A percentile compares a stretch with the other conserved stretches of the same genome.
Conservation (phyloP, 768 basidiomycete species). For the Mycena indigotica region DNA sequence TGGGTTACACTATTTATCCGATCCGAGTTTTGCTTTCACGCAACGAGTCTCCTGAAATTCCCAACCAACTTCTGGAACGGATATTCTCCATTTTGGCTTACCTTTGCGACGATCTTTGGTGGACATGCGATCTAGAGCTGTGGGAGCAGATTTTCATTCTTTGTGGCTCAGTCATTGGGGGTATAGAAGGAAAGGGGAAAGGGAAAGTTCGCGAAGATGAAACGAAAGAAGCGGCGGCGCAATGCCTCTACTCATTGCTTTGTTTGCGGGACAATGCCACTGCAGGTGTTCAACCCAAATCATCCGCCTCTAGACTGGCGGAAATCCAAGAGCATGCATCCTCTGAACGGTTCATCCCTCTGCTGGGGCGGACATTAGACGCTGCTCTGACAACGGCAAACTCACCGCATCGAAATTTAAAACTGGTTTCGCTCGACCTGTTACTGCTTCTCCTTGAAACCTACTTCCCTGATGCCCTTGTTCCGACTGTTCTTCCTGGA, state of each 20-base stretch:
- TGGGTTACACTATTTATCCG: constrained; percentile 88
- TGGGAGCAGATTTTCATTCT: constrained; percentile 91
- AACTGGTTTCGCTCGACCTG: constrained; percentile 61
- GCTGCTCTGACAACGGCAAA: constrained; percentile 62
- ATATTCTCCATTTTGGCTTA: constrained; percentile 59
- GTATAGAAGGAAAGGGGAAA: constrained; percentile 69
- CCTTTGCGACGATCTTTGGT: constrained; percentile 82
- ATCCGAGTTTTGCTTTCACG: constrained; percentile 82
- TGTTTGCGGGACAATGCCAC: constrained; percentile 50
- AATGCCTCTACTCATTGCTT: constrained; percentile 66
- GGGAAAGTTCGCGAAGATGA: constrained; percentile 76
- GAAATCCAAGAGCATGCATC: constrained; percentile 48
- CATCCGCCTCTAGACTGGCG: constrained; percentile 32
- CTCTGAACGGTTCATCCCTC: constrained; percentile 60
- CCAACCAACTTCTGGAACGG: constrained; percentile 79
- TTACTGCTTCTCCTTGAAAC: constrained; percentile 57
- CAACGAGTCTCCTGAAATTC: constrained; percentile 66
- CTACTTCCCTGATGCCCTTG: constrained; percentile 53
- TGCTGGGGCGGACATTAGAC: constrained; percentile 83
- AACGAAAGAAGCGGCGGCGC: constrained; percentile 72
- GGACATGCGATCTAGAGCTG: constrained; percentile 66
- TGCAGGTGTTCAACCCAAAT: constrained; percentile 29
- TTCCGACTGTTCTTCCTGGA: constrained; percentile 81
- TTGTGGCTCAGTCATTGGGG: constrained; percentile 63
- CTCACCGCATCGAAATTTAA: constrained; percentile 62